Conservation (phyloP, 495 filamentous ascomycete species). For the Tuber magnatum region DNA sequence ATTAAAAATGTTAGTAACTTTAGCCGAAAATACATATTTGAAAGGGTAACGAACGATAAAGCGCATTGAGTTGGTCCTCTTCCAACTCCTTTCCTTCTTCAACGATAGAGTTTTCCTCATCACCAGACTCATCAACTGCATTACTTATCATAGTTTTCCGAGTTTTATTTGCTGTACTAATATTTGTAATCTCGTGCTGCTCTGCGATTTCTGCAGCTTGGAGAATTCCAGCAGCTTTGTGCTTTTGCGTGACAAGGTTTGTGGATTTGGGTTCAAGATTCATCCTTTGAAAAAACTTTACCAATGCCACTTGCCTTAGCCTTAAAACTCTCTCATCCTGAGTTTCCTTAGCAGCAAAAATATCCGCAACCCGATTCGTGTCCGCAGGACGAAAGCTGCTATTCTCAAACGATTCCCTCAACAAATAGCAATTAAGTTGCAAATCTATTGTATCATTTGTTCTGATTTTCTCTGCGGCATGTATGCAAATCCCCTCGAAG, state of each 20-base stretch:
- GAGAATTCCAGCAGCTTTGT: slow-evolving; percentile 72
- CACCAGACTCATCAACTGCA: slow-evolving; percentile 1
- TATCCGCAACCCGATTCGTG: slow-evolving; percentile 62
- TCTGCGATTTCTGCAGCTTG: slow-evolving; percentile 81
- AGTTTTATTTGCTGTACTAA: slow-evolving; percentile 6
- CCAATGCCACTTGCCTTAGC: slow-evolving; percentile 77
- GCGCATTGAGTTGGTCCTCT: slow-evolving; percentile 85
- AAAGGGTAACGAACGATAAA: slow-evolving; percentile 52
- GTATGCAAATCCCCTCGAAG: slow-evolving; percentile 87
- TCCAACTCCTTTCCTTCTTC: slow-evolving; percentile 77
- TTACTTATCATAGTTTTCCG: background rate
- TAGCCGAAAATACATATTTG: background rate
- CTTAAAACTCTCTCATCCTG: slow-evolving; percentile 75
- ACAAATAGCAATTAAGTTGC: slow-evolving; percentile 72
- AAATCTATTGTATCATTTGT: slow-evolving; percentile 91
- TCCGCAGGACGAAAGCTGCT: slow-evolving; percentile 52
- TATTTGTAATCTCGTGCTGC: slow-evolving; percentile 52
- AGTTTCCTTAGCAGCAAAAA: slow-evolving; percentile 72
- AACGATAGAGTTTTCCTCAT: slow-evolving; percentile 37
- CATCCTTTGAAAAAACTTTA: slow-evolving; percentile 83
- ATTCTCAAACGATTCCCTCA: slow-evolving; percentile 61
- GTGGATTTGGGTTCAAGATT: slow-evolving; percentile 65
- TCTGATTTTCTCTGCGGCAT: slow-evolving; percentile 70
- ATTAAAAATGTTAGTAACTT: slow-evolving; percentile 15
- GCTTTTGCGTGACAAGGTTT: slow-evolving; percentile 68